Evolutionary conservation across 305 asterid genomes (phyloP).

Genomic region (Fraxinus paxiana): DNA sequence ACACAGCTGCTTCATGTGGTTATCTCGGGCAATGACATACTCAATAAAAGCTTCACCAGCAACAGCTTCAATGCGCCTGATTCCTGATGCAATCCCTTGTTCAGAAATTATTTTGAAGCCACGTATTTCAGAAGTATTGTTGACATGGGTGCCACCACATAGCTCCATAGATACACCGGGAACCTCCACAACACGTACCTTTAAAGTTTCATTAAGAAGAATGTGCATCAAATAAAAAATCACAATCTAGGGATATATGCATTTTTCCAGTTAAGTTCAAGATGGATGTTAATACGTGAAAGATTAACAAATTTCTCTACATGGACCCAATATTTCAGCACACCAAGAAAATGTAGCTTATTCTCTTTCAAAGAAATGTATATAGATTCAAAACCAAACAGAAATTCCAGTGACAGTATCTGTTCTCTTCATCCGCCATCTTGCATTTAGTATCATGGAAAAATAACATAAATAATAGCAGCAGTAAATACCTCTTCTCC

Average conservation of each 20-base stretch:
- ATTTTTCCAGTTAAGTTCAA: neutral
- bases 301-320: neutral
- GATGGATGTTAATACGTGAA: neutral
- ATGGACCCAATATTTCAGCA: neutral
- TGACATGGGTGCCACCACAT: slow-evolving; percentile 94
- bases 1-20: slow-evolving; percentile 88
- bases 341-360: neutral
- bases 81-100: slow-evolving; percentile 83
- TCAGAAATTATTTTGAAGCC: slow-evolving; percentile 86
- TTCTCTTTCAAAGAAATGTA: neutral
- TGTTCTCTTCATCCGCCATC: neutral
- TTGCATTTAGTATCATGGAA: neutral
- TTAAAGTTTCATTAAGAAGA: slow-evolving; percentile 15
- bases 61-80: slow-evolving; percentile 90
- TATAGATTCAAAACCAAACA: neutral
- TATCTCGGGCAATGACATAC: slow-evolving; percentile 74
- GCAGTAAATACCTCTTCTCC: slow-evolving; percentile 61
- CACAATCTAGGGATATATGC: neutral
- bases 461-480: slow-evolving; percentile 1
- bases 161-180: slow-evolving; percentile 95
- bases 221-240: neutral
- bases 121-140: slow-evolving; percentile 72
- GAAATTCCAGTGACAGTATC: neutral
- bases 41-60: slow-evolving; percentile 93
- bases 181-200: slow-evolving; percentile 96